Evolutionary conservation across 805 yeast species (phyloP), one percentile per base, ranked within the genome.

Genomic region (Starmerella vaccinii): DNA sequence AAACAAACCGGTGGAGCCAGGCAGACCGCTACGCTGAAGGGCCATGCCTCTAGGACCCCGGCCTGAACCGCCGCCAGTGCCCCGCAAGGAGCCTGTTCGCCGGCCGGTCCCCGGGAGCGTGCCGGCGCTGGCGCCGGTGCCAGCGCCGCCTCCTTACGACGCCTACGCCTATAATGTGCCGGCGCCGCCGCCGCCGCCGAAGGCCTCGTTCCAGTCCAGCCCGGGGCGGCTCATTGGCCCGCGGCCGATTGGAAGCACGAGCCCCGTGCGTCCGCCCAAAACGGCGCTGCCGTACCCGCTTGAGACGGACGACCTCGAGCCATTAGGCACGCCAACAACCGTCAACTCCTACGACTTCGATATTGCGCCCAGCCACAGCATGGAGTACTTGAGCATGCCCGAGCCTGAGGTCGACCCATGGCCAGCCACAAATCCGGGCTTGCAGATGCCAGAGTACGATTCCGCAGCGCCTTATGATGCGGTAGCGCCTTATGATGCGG

Each of bases 41-140:
- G 30, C 30, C 33, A 41, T 55, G 59, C 59, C 59, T 5, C 37
- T 51, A 12, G 61, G 61, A 12, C 61, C 61, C 16, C 50, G 61
- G 10, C 61, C 61, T 2, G 57, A 56, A 35, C 61, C 59, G 7
- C 49, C 53, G 5, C 49, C 47, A 9, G 16, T 48, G 2, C 57
- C 59, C 2, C 44, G 44, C 23, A 51, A 49, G 48, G 55, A 49
- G 23, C 50, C 46, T 5, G 18, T 47, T 15, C n/a, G 43, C 5
- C 26, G 30, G 30, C 30, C 23, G 5, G 16, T 24, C 10, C 27
- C 5, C 16, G 26, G 6, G 15, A 19, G 26, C 13, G 40, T n/a
- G n/a, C 21, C 40, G n/a, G n/a, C n/a, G n/a, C n/a, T n/a, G n/a
- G n/a, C n/a, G n/a, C n/a, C n/a, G n/a, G 40, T n/a, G n/a, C 21